phyloP scores from a whole-genome alignment of 1,284 basidiomycete genomes.

The Mycena citricolor region DNA sequence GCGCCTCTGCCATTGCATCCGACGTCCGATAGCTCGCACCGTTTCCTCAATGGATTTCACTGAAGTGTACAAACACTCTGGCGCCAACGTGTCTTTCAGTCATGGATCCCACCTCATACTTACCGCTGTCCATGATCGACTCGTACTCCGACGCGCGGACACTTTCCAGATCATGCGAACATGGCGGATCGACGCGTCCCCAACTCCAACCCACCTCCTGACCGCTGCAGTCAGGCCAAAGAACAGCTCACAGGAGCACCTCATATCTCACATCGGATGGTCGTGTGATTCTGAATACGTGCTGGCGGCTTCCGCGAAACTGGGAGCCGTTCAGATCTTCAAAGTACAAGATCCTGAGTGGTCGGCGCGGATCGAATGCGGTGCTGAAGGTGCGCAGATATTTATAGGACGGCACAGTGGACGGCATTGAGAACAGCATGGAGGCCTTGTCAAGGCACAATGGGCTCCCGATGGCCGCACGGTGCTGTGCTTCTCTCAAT shows the following conservation, averaged over 20 bases:
- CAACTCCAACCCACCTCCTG: conserved; percentile 45
- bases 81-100: conserved; percentile 67
- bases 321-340: conserved; percentile 67
- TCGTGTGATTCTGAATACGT: conserved; percentile 82
- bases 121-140: conserved; percentile 67
- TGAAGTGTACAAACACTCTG: conserved; percentile 74
- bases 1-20: too few relatives aligned
- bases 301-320: conserved; percentile 68
- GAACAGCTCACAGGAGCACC: conserved; percentile 27
- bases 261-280: conserved; percentile 78
- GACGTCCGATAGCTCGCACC: too few relatives aligned
- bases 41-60: conserved; percentile 66
- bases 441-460: conserved; percentile 73
- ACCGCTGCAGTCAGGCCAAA: conserved; percentile 6
- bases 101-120: conserved; percentile 75
- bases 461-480: conserved; percentile 83
- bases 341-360: conserved; percentile 75
- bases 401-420: conserved; percentile 3
- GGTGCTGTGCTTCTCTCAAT: conserved; percentile 84
- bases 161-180: conserved; percentile 73
- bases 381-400: conserved; percentile 60
- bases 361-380: conserved; percentile 69
- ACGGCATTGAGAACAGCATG: too few relatives aligned
- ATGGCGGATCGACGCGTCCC: conserved; percentile 59
- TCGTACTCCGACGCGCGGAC: conserved; percentile 74